Evolutionary conservation across 805 yeast genomes (phyloP).

Genomic region (Grigorovia jiainica): DNA sequence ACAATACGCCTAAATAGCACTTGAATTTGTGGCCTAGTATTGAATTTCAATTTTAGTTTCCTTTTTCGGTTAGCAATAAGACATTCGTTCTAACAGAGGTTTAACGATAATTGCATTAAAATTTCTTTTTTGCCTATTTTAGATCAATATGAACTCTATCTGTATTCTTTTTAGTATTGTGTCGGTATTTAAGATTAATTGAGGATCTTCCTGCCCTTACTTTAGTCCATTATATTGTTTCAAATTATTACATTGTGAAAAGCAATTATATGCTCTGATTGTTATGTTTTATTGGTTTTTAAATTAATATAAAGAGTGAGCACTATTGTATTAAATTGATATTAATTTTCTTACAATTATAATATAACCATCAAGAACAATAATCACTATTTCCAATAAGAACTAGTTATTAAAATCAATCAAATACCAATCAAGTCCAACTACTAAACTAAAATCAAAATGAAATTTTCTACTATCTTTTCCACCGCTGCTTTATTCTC

Average conservation of each 20-base stretch:
- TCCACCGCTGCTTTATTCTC: slow-evolving; percentile 10
- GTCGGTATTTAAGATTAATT: too few species aligned
- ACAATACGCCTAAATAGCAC: too few species aligned
- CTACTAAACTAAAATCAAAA: slow-evolving; percentile 3
- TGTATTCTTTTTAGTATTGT: too few species aligned
- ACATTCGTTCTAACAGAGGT: too few species aligned
- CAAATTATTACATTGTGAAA: too few species aligned
- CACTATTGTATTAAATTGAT: neutral
- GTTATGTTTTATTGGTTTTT: too few species aligned
- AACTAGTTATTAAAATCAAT: neutral
- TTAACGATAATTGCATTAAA: too few species aligned
- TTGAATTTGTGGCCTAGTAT: neutral
- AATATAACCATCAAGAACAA: neutral
- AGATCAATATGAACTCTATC: too few species aligned
- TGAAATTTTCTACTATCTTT: slow-evolving; percentile 15
- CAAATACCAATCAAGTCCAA: slow-evolving; percentile 1
- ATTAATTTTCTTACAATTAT: neutral
- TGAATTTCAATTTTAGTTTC: neutral
- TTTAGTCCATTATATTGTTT: too few species aligned
- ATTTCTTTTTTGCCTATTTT: too few species aligned
- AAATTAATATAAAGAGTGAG: neutral
- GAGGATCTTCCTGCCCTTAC: too few species aligned
- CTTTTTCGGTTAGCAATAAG: neutral
- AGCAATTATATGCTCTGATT: too few species aligned
- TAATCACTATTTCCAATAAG: neutral